phyloP scores from a whole-genome alignment of 208 protist genomes.

The Angomonas ambiguus region DNA sequence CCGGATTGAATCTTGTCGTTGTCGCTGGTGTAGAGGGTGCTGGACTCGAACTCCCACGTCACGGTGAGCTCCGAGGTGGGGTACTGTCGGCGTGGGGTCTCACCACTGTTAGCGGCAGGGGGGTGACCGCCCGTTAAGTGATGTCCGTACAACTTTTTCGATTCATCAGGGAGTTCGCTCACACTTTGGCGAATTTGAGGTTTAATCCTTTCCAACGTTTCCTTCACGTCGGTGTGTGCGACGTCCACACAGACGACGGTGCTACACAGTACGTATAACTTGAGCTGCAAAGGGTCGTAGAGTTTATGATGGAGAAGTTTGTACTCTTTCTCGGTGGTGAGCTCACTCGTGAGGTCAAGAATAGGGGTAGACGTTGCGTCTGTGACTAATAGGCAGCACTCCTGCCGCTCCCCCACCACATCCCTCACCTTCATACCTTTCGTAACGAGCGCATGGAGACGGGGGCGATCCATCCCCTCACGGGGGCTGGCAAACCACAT shows the following conservation, averaged over 20 bases:
- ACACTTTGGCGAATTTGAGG: conserved; percentile 52
- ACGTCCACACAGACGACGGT: conserved; percentile 46
- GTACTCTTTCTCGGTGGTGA: conserved; percentile 16
- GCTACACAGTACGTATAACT: conserved; percentile 63
- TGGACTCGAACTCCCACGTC: conserved; percentile 43
- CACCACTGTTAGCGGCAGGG: neutral
- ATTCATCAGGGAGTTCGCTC: conserved; percentile 36
- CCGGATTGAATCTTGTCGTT: neutral
- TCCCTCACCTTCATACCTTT: conserved; percentile 51
- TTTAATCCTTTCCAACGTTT: conserved; percentile 46
- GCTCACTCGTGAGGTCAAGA: conserved; percentile 24
- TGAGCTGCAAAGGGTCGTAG: conserved; percentile 76
- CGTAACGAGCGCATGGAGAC: conserved; percentile 47
- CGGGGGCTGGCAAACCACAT: conserved; percentile 57
- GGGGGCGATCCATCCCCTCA: conserved; percentile 7
- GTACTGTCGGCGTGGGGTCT: neutral
- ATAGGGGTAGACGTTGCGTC: conserved; percentile 27
- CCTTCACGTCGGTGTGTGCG: conserved; percentile 14
- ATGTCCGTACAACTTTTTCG: conserved; percentile 33
- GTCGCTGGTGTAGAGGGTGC: conserved; percentile 24
- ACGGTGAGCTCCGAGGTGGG: conserved; percentile 28
- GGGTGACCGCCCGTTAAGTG: conserved; percentile 28
- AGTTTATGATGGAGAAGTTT: conserved; percentile 83
- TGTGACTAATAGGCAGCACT: conserved; percentile 75
- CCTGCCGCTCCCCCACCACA: conserved; percentile 43